Evolutionary conservation across 768 basidiomycete genomes (phyloP).

Genomic region (Phylloporus rhodoxanthus): DNA sequence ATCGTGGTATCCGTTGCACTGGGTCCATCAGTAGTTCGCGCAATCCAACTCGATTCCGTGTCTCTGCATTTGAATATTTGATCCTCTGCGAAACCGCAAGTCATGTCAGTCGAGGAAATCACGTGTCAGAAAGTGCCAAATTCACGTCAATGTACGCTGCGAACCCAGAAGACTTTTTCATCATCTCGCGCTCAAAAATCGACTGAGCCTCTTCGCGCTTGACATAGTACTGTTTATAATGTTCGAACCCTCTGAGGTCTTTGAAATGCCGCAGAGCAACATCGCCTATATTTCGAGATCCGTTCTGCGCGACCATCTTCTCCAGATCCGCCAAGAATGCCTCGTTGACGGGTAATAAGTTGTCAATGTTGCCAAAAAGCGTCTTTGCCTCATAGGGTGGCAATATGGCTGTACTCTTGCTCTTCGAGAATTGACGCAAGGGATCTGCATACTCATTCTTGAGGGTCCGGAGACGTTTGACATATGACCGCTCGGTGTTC

Average conservation of each 20-base stretch:
- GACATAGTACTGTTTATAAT: conserved; percentile 85
- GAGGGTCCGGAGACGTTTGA: conserved; percentile 73
- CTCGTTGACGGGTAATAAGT: conserved; percentile 82
- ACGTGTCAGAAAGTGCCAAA: conserved; percentile 10
- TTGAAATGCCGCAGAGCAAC: conserved; percentile 85
- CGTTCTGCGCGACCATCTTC: conserved; percentile 63
- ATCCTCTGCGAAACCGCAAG: conserved; percentile 50
- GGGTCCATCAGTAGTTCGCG: conserved; percentile 94
- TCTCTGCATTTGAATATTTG: conserved; percentile 76
- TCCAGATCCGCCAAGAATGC: conserved; percentile 81
- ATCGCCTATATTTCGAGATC: conserved; percentile 63
- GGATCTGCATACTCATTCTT: conserved; percentile 90
- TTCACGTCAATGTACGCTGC: conserved; percentile 82
- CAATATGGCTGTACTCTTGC: conserved; percentile 81
- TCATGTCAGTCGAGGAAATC: conserved; percentile 10
- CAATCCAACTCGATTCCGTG: conserved; percentile 76
- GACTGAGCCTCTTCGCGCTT: conserved; percentile 90
- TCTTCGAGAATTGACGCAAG: conserved; percentile 76
- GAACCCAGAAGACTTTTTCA: conserved; percentile 77
- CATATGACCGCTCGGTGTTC: conserved; percentile 84
- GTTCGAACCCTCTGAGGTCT: conserved; percentile 77
- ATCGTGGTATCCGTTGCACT: conserved; percentile 91
- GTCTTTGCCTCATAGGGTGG: conserved; percentile 87
- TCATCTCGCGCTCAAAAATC: conserved; percentile 79
- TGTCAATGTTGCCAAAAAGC: conserved; percentile 92